phyloP scores from a whole-genome alignment of 1,284 basidiomycete species.

The Sporisorium graminicola region DNA sequence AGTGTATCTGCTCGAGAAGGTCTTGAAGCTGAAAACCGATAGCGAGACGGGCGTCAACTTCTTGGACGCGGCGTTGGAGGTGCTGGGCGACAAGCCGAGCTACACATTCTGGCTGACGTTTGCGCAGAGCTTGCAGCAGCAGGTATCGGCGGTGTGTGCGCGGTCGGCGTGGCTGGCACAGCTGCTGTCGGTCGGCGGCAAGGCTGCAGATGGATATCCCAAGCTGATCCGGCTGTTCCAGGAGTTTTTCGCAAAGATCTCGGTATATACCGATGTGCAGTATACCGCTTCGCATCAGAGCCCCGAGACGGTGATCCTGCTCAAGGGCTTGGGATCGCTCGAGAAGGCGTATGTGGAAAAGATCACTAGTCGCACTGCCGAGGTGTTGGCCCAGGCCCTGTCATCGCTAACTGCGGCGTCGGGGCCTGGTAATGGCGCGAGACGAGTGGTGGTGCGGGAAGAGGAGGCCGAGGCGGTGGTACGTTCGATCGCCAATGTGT shows the following conservation, averaged over 20 bases:
- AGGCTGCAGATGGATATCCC: constrained; percentile 75
- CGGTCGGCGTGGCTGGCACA: constrained; percentile 85
- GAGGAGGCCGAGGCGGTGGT: constrained; percentile 18
- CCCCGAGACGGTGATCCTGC: constrained; percentile 87
- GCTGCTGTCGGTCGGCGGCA: constrained; percentile 78
- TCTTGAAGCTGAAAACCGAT: constrained; percentile 82
- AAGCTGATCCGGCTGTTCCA: constrained; percentile 88
- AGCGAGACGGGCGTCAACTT: constrained; percentile 79
- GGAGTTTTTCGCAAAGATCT: constrained; percentile 93
- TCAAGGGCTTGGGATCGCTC: constrained; percentile 83
- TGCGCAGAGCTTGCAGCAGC: constrained; percentile 73
- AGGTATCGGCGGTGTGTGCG: constrained; percentile 81
- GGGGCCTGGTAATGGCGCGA: not conserved
- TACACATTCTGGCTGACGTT: constrained; percentile 90
- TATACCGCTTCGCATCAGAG: constrained; percentile 87
- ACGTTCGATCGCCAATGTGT: constrained; percentile 80
- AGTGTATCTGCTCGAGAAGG: constrained; percentile 95
- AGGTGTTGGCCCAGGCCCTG: constrained; percentile 75
- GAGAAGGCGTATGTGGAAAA: constrained; percentile 86
- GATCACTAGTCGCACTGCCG: constrained; percentile 81
- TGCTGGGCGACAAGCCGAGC: constrained; percentile 89
- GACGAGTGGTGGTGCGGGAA: not conserved
- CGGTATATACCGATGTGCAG: constrained; percentile 91
- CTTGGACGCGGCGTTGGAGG: constrained; percentile 78
- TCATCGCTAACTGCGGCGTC: too few species aligned